Percentiles rank a stretch among this genome's conserved stretches.
These are phyloP conservation scores for Phytophthora tentaculata DNA, from an alignment of 352 stramenopile genomes.

Conservation along the genomic window DNA sequence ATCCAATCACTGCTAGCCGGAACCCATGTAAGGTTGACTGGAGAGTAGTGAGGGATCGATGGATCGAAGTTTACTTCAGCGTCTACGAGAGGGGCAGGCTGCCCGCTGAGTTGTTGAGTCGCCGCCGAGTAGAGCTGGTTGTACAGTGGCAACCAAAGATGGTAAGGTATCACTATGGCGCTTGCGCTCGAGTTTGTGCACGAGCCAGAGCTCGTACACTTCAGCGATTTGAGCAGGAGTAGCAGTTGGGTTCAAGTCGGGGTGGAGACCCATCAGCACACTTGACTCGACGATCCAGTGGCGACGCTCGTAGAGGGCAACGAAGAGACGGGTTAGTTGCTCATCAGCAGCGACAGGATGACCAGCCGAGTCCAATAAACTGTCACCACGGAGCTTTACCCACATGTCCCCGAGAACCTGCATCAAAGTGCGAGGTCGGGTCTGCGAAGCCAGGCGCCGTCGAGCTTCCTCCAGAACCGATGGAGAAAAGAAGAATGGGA, in stretches of 20 bases:
- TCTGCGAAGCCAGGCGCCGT: background rate
- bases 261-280: background rate
- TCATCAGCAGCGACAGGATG: background rate
- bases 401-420: background rate
- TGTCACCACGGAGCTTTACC: background rate
- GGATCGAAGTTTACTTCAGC: background rate
- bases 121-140: background rate
- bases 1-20: background rate
- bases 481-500: background rate
- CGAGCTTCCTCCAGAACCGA: background rate
- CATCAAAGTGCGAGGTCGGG: background rate
- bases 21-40: background rate
- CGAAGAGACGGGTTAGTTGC: background rate
- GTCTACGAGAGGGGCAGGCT: background rate
- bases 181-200: background rate
- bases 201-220: background rate
- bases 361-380: background rate
- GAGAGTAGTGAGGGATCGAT: background rate
- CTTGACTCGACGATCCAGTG: background rate
- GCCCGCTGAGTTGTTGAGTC: background rate
- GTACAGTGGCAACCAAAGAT: background rate
- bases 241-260: background rate
- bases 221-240: background rate
- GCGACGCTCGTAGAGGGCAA: background rate
- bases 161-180: background rate